Evolutionary conservation across 805 yeast genomes (phyloP), one percentile per base, ranked within the genome.

Genomic region (Yamadazyma sp.): DNA sequence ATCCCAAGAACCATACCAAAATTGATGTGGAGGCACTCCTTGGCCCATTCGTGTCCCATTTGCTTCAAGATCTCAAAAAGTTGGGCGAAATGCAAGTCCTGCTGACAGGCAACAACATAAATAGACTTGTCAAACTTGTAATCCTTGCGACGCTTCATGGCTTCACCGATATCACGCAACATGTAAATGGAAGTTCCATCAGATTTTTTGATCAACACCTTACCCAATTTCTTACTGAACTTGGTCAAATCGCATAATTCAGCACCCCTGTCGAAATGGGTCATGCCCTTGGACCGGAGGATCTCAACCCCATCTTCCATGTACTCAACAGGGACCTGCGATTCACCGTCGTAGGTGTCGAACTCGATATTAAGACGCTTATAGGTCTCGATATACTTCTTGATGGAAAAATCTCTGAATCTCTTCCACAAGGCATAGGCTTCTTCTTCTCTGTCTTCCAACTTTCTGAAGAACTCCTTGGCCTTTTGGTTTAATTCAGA

Each of bases 1-100:
- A 93, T 93, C 53, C 99, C 99, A 57, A 79, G 84, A 35, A 93
- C 99, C 95, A 93, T 84, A 64, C 99, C 99, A 53, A 90, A 93
- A 67, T 84, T 91, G 52, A 93, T 77, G 63, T 91, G 98, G 54
- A 74, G 75, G 52, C 91, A 70, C 42, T 73, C 75, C 47, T 77
- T 69, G 34, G 95, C 90, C 96, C 96, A 93, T 45, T 78, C 82
- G 60, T 74, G 79, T 31, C 87, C 96, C 84, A 91, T 77, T 65
- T 86, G 86, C 54, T 90, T 90, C 58, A 93, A 72, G 49, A 89
- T 87, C 67, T 89, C 95, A 64, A 93, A 91, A 61, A 93, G 86
- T 69, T 93, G 99, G 39, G 90, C 90, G 47, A 78, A 71, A 60
- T 93, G 97, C 53, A 93, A 76, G 64, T 93, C 98, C 71, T 93